These are phyloP conservation scores for Malus sylvestris DNA, from an alignment of 306 rosid species.

Conservation along the genomic window DNA sequence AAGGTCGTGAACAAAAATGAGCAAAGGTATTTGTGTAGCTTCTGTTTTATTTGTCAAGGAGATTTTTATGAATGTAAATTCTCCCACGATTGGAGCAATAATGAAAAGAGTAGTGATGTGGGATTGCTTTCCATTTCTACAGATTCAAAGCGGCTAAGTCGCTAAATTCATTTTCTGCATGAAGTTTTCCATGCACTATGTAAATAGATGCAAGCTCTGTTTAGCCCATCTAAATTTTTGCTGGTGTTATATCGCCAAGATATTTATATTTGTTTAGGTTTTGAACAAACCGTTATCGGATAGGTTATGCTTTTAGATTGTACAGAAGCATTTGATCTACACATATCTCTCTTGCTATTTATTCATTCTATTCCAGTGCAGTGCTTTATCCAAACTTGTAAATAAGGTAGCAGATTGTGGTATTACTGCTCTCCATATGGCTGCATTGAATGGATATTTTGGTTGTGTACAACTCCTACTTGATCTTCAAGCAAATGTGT, in stretches of 20 bases:
- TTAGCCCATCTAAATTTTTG: neutral
- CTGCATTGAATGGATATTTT: constrained; percentile 81
- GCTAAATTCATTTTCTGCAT: neutral
- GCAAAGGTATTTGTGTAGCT: constrained; percentile 41
- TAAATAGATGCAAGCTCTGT: neutral
- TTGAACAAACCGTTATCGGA: neutral
- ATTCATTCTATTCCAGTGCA: constrained; percentile 72
- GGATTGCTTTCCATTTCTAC: neutral
- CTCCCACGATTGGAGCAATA: neutral
- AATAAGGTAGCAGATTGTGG: constrained; percentile 97
- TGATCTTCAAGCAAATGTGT: constrained; percentile 68
- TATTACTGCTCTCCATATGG: constrained; percentile 91
- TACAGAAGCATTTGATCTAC: constrained; percentile 15
- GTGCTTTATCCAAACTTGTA: constrained; percentile 79
- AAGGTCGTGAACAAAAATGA: constrained; percentile 43
- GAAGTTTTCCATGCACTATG: neutral
- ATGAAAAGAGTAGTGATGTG: neutral
- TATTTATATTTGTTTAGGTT: neutral
- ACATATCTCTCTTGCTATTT: constrained; percentile 46
- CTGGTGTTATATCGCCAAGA: neutral
- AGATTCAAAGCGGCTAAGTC: neutral
- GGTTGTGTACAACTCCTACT: constrained; percentile 88
- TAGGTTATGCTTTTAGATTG: neutral
- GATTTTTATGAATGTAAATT: neutral
- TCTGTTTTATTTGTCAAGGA: neutral